phyloP scores from a whole-genome alignment of 164 flowering plant genomes.

The Taxillus chinensis region DNA sequence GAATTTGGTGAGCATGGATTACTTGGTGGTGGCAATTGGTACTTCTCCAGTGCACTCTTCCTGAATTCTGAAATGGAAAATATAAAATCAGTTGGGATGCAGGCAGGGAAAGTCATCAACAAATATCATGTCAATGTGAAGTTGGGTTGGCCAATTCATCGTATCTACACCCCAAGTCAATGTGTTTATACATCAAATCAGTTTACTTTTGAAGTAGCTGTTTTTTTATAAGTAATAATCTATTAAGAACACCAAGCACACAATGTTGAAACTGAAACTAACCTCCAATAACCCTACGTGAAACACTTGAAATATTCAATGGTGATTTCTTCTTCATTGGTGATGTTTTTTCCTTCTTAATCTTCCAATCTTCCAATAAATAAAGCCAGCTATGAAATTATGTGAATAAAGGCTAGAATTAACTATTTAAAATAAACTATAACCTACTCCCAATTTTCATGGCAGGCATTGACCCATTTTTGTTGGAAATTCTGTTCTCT shows the following conservation, averaged over 20 bases:
- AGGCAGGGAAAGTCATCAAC: background rate
- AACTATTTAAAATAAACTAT: slow-evolving; percentile 15
- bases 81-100: background rate
- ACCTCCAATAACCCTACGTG: slow-evolving; percentile 41
- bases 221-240: too few relatives aligned
- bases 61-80: slow-evolving; percentile 41
- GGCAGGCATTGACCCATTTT: slow-evolving; percentile 7
- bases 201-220: too few relatives aligned
- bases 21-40: slow-evolving; percentile 22
- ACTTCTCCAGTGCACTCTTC: slow-evolving; percentile 31
- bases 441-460: slow-evolving; percentile 14
- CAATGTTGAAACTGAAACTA: background rate
- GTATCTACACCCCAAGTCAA: background rate
- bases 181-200: background rate
- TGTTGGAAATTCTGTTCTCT: slow-evolving; percentile 13
- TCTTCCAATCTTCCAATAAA: slow-evolving; percentile 15
- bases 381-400: background rate
- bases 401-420: background rate
- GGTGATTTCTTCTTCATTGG: slow-evolving; percentile 11
- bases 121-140: background rate
- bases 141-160: background rate
- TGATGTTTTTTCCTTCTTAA: background rate
- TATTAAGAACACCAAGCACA: too few relatives aligned
- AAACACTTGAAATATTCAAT: slow-evolving; percentile 22
- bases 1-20: slow-evolving; percentile 19